Percentiles rank a stretch among this genome's conserved stretches.
phyloP scores from a whole-genome alignment of 768 basidiomycete species.

The Porpolomopsis calyptriformis region DNA sequence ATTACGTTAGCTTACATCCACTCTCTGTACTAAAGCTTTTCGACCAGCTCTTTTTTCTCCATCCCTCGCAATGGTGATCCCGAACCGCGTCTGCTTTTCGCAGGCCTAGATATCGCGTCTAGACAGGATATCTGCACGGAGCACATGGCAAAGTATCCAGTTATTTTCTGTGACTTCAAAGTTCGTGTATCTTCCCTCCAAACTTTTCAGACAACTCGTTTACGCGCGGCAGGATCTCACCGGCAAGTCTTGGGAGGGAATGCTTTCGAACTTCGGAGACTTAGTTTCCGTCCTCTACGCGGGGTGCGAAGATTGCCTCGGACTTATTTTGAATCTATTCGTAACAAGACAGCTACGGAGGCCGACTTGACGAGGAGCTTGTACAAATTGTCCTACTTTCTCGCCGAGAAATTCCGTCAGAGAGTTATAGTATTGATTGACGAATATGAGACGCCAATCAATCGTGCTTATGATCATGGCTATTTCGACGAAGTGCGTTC shows the following conservation, averaged over 20 bases:
- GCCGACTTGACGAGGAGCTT: constrained; percentile 7
- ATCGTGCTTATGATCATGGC: constrained; percentile 12
- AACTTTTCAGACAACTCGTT: constrained; percentile 10
- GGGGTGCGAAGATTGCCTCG: constrained; percentile 9
- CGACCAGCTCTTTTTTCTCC: constrained; percentile 10
- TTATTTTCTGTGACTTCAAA: constrained; percentile 10
- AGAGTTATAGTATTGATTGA: constrained; percentile 9
- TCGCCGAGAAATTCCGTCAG: constrained; percentile 8
- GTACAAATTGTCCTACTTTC: constrained; percentile 8
- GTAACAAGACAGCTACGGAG: constrained; percentile 8
- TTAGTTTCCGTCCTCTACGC: constrained; percentile 7
- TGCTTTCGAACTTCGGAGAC: constrained; percentile 6
- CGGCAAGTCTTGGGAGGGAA: constrained; percentile 9
- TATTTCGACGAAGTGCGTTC: constrained; percentile 11
- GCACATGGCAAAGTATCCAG: constrained; percentile 12
- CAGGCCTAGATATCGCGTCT: constrained; percentile 10
- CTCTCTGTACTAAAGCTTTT: constrained; percentile 10
- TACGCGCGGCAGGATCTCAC: constrained; percentile 10
- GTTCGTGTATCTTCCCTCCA: constrained; percentile 9
- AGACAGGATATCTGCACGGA: constrained; percentile 10
- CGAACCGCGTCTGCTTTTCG: constrained; percentile 9
- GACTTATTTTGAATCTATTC: constrained; percentile 10
- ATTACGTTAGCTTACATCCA: constrained; percentile 8
- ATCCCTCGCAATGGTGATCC: constrained; percentile 9
- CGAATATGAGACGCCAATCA: constrained; percentile 10